phyloP scores from a whole-genome alignment of 352 stramenopile genomes.

The Phytophthora agathidicida region DNA sequence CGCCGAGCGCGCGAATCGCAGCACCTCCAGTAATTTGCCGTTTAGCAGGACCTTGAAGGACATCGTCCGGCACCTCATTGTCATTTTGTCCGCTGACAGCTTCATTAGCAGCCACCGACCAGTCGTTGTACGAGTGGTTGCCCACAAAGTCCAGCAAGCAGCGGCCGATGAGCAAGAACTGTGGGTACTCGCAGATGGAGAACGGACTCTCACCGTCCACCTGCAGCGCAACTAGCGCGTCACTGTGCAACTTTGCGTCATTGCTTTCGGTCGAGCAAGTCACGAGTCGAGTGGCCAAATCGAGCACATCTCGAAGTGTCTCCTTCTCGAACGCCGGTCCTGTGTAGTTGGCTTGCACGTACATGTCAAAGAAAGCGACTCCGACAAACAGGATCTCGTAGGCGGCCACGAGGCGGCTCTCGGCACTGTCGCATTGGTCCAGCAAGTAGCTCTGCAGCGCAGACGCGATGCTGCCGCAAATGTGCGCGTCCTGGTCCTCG shows the following conservation, averaged over 20 bases:
- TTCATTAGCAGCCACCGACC: slow-evolving; percentile 57
- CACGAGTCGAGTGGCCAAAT: slow-evolving; percentile 41
- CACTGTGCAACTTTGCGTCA: slow-evolving; percentile 55
- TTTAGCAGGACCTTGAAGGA: slow-evolving; percentile 33
- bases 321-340: slow-evolving; percentile 69
- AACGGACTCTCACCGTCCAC: slow-evolving; percentile 83
- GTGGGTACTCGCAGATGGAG: slow-evolving; percentile 79
- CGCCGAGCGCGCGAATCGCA: slow-evolving; percentile 23
- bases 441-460: slow-evolving; percentile 53
- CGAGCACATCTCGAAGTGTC: slow-evolving; percentile 54
- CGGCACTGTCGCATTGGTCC: slow-evolving; percentile 26
- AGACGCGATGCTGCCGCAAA: slow-evolving; percentile 49
- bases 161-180: slow-evolving; percentile 68
- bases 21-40: slow-evolving; percentile 35
- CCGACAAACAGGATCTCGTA: slow-evolving; percentile 72
- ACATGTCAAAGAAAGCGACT: slow-evolving; percentile 75
- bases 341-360: slow-evolving; percentile 86
- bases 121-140: slow-evolving; percentile 66
- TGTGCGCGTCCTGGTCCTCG: slow-evolving; percentile 42
- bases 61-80: slow-evolving; percentile 53
- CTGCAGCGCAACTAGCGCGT: slow-evolving; percentile 69
- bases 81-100: slow-evolving; percentile 37
- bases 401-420: slow-evolving; percentile 40
- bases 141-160: slow-evolving; percentile 71
- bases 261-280: slow-evolving; percentile 27